Base-by-base conservation (phyloP, 176 grass and related monocot species). In the Zea luxurians region DNA sequence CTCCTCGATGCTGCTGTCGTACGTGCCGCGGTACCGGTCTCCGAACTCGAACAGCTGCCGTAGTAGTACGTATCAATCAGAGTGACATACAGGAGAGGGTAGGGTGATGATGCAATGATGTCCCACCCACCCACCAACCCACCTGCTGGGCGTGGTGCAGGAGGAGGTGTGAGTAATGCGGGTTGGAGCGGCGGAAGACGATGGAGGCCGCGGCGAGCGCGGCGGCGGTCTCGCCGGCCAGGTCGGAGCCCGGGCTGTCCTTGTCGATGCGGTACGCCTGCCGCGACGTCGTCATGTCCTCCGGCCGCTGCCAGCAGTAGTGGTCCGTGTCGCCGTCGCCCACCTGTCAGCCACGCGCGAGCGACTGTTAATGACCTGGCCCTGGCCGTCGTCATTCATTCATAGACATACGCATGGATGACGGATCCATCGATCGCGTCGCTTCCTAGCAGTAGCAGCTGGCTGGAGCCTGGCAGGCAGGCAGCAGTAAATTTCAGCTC, bases 221-320 rank as follows among this genome's bases (percentile, higher is more conserved):
- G 2, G 93, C 93, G 21, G 93, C 93, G 3, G 93, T 97, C 85
- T 97, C 93, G 17, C 66, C 93, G 64, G 90, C 88, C 17, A 97
- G 90, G 90, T 97, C 93, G 10, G 93, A 97, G 16, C 93, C 93
- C 0, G 90, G 93, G 75, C 90, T 92, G 66, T 97, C 77, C 78
- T 34, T 82, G 71, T 97, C 93, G n/a, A 97, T 81, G 48, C 86
- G 86, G 88, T 90, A 97, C 42, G 93, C 93, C 67, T 97, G 85
- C 71, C 93, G 72, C 76, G 93, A 93, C 84, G 93, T 97, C 35
- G 93, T 97, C 93, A 97, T 97, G 78, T 97, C 93, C 77, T 97
- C 93, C 18, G 93, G 93, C 49, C 93, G 88, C 73, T 97, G 93
- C 93, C 93, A 97, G 83, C 93, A 97, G 83, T 93, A 97, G 80